Evolutionary conservation across 2,329 filamentous ascomycete species (phyloP).

Genomic region (Ascocoryne sarcoides): DNA sequence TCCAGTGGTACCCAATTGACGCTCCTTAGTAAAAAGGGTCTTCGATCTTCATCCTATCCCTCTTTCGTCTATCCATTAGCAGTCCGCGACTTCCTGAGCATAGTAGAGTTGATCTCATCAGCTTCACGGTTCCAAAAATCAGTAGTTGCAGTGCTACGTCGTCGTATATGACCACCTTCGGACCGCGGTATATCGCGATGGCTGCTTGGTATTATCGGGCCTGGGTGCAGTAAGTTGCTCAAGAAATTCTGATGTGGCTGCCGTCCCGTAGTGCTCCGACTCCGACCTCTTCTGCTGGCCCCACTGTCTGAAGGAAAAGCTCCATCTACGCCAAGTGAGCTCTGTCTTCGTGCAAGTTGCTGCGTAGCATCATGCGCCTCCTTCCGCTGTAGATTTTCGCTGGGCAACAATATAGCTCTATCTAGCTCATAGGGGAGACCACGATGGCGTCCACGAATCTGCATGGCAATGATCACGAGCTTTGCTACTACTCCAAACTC

Average conservation of each 20-base stretch:
- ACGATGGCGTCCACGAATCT: constrained; percentile 60
- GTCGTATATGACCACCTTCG: background rate
- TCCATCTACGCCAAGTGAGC: constrained; percentile 9
- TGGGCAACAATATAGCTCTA: constrained; percentile 59
- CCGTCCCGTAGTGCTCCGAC: constrained; percentile 8
- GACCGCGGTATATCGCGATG: constrained; percentile 12
- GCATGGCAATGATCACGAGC: constrained; percentile 60
- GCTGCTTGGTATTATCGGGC: constrained; percentile 25
- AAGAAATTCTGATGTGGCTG: constrained; percentile 20
- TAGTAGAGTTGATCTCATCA: too few relatives aligned
- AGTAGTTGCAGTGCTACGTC: background rate
- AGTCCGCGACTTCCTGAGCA: too few relatives aligned
- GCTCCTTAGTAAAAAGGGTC: too few relatives aligned
- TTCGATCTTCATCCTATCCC: too few relatives aligned
- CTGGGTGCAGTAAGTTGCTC: constrained; percentile 24
- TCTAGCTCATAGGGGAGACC: constrained; percentile 62
- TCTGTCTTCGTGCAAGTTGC: constrained; percentile 9
- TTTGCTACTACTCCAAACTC: constrained; percentile 64
- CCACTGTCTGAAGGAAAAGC: background rate
- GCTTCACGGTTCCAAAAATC: too few relatives aligned
- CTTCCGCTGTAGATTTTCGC: constrained; percentile 52
- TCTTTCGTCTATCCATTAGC: too few relatives aligned
- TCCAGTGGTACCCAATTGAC: too few relatives aligned
- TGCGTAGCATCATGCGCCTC: constrained; percentile 40
- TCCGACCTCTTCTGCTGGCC: constrained; percentile 4